A percentile compares a stretch with the other conserved stretches of the same genome.
phyloP scores from a whole-genome alignment of 1,284 basidiomycete species.

The Austroboletus novae-zelandiae region DNA sequence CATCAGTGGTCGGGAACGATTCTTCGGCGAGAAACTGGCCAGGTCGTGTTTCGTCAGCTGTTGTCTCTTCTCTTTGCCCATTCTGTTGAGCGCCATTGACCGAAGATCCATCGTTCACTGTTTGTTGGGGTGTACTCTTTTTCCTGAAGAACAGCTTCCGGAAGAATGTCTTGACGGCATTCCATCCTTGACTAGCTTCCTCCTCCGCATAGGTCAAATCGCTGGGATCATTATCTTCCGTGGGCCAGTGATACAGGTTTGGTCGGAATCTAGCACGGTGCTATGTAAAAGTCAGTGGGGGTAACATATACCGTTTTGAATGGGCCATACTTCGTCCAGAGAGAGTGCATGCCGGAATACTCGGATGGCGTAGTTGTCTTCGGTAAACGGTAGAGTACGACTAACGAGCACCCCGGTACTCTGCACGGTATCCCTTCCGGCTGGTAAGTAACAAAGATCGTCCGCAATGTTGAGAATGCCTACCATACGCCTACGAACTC shows the following conservation, averaged over 20 bases:
- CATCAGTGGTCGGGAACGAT: constrained; percentile 38
- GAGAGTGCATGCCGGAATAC: constrained; percentile 62
- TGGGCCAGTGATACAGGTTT: constrained; percentile 46
- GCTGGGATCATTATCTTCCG: constrained; percentile 30
- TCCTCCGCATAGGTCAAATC: neutral
- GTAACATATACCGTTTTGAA: neutral
- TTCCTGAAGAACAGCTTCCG: neutral
- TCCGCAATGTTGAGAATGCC: constrained; percentile 15
- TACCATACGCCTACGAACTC: constrained; percentile 68
- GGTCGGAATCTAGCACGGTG: constrained; percentile 54
- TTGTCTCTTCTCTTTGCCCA: neutral
- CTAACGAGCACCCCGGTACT: constrained; percentile 59
- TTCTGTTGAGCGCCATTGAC: neutral
- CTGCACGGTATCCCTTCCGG: constrained; percentile 61
- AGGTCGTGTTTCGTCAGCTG: neutral
- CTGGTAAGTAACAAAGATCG: constrained; percentile 6
- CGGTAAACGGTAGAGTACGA: constrained; percentile 60
- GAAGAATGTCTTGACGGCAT: neutral
- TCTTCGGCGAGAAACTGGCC: constrained; percentile 16
- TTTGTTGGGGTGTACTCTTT: neutral
- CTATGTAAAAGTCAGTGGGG: constrained; percentile 31
- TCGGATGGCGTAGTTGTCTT: constrained; percentile 54
- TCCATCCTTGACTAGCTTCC: neutral
- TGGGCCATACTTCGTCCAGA: constrained; percentile 53
- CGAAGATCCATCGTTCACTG: neutral